Conservation (phyloP, 345 rosid genomes). For the Nephelium lappaceum region DNA sequence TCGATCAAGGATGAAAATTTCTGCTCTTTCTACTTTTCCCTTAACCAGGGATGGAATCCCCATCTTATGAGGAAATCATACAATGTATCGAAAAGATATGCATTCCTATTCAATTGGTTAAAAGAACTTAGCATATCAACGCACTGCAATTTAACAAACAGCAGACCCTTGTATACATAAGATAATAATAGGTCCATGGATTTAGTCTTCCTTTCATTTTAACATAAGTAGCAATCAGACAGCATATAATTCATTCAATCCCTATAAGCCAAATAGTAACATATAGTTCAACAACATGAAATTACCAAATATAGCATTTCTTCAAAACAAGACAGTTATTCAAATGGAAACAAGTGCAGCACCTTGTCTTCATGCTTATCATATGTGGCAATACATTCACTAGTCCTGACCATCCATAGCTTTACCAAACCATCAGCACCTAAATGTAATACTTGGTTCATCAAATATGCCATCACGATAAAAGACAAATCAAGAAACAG, state of each 20-base stretch:
- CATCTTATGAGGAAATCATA: neutral
- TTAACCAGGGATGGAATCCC: neutral
- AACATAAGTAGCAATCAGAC: neutral
- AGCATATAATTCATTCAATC: neutral
- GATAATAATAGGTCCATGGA: neutral
- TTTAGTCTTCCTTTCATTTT: neutral
- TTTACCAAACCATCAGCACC: conserved; percentile 98
- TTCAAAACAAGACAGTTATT: neutral
- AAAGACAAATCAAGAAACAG: conserved; percentile 13
- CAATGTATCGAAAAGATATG: neutral
- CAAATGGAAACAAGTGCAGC: conserved; percentile 8
- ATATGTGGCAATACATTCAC: conserved; percentile 89
- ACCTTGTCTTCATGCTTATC: conserved; percentile 98
- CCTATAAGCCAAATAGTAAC: neutral
- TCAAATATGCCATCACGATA: conserved; percentile 11
- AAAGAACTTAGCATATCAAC: neutral
- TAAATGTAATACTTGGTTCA: conserved; percentile 31
- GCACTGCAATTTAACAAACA: neutral
- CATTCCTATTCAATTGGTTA: neutral
- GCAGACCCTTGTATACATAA: neutral
- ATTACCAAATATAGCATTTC: neutral
- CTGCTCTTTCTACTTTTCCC: neutral
- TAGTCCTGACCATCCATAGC: conserved; percentile 83
- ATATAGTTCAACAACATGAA: neutral
- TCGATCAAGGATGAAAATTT: neutral